Base-by-base conservation (phyloP, 1,284 basidiomycete genomes). In the Veloboletus limbatus region DNA sequence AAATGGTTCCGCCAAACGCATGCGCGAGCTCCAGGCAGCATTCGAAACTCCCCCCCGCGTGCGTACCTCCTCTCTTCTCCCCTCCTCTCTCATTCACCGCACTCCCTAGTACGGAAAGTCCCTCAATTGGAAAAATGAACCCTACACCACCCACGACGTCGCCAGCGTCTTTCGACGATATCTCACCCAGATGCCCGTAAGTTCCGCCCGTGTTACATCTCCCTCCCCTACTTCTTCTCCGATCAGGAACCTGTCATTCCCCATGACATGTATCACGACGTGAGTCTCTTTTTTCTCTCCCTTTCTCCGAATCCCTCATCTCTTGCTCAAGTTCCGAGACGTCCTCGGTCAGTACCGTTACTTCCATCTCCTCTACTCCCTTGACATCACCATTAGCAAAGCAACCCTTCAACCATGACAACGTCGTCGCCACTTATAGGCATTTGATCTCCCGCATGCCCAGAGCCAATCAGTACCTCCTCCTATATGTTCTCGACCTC, bases 121-220 rank as follows among this genome's bases (percentile, higher is more conserved):
- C 48, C 74, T 99, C 26, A 88, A 96, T 58, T 98, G 95, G 94
- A 84, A 82, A 60, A 73, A 78, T 47, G 82, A 90, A 57, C 77
- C 78, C 17, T 98, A 88, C 69, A 97, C 88, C 26, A 82, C 94
- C 3, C 96, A 99, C 67, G 96, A 99, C 65, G 93, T 97, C 40
- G 96, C 96, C 16, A 96, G 91, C 58, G 92, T 99, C 43, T 91
- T 99, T 63, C 80, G 96, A 48, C 76, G 96, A 70, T 99, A 94
- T 69, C 82, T 99, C 49, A 98, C 95, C 6, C 88, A 90, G 63
- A 92, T 98, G 88, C 94, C 96, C 26, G 93, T 93, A 59, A 63
- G 87, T 79, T 6, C 44, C 50, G 44, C n/a, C 43, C 51, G 47
- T 47, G 42, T 26, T 24, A 8, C 60, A 17, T 20, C 14, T 56